Conservation (phyloP, 495 filamentous ascomycete genomes). For the Lasiosphaeria miniovina region DNA sequence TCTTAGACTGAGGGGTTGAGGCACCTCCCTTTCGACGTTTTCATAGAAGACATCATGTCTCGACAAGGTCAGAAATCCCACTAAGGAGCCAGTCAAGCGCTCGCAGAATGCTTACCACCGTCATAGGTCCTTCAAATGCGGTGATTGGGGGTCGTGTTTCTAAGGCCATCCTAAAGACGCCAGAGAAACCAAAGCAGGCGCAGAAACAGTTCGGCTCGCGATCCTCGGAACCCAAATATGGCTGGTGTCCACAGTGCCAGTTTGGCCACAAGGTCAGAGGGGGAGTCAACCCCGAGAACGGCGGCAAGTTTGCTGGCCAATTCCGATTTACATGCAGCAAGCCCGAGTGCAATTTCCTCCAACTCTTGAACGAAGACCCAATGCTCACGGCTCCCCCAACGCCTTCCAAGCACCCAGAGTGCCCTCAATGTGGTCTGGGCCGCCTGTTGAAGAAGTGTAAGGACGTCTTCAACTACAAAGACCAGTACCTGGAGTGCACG, state of each 20-base stretch:
- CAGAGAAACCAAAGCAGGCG: conserved; percentile 2
- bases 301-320: background rate
- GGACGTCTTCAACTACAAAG: conserved; percentile 10
- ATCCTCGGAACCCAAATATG: conserved; percentile 13
- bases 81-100: background rate
- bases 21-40: too few relatives aligned
- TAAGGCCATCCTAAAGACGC: background rate
- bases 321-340: background rate
- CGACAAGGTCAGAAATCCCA: background rate
- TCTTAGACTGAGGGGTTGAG: too few relatives aligned
- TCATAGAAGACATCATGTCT: background rate
- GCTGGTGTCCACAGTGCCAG: conserved; percentile 18
- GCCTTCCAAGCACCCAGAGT: background rate
- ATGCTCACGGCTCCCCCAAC: background rate
- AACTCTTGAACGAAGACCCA: conserved; percentile 11
- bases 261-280: conserved; percentile 15
- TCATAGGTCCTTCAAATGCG: background rate
- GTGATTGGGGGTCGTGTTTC: conserved; percentile 7
- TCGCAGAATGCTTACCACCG: background rate
- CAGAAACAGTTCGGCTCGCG: background rate
- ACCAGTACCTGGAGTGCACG: conserved; percentile 8
- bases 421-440: conserved; percentile 9
- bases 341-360: conserved; percentile 5
- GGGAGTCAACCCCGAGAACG: background rate
- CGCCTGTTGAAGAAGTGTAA: conserved; percentile 3